Evolutionary conservation across 2,329 filamentous ascomycete species (phyloP), one percentile per base, ranked within the genome.

Genomic region (Aspergillus sp.): DNA sequence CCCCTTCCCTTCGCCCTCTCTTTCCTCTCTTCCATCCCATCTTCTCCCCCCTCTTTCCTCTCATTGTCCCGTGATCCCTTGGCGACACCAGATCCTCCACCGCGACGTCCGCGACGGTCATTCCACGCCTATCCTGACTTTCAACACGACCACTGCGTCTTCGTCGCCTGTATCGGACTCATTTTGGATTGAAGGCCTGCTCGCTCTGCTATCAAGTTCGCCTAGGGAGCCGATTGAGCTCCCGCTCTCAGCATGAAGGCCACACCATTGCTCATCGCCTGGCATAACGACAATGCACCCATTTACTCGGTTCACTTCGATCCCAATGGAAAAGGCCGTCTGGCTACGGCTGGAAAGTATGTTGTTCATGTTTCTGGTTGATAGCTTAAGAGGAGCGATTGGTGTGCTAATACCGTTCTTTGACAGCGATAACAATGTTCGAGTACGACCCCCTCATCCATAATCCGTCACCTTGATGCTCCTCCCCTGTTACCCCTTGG

Each of bases 261-360:
- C 69, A 87, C 90, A 68, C 93, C 94, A 64, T 82, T 99, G 63
- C 93, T 97, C 70, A 93, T 99, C 76, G 90, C 95, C 79, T 99
- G 94, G 94, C 95, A 99, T 76, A 90, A 96, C 73, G 90, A 96
- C 69, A 96, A 95, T 76, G 86, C 90, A 65, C 94, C 94, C 53
- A 92, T 99, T 71, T 99, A 97, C 77, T 96, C 93, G 41, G 90
- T 91, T 63, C 93, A 97, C 73, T 99, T 97, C 71, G 93, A 99
- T 71, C 90, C 90, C 45, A 82, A 90, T 68, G 91, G 90, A 59
- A 96, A 94, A 73, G 91, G 91, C 49, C 86, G 94, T 65, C 78
- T 99, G 58, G 94, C 94, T 53, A 99, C 94, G 9, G 93, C 88
- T 57, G 94, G 93, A 65, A 94, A 94, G 74, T 76, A 70, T 49